A percentile compares a stretch with the other conserved stretches of the same genome.
phyloP scores from a whole-genome alignment of 306 rosid genomes.

The Vicia sativa region DNA sequence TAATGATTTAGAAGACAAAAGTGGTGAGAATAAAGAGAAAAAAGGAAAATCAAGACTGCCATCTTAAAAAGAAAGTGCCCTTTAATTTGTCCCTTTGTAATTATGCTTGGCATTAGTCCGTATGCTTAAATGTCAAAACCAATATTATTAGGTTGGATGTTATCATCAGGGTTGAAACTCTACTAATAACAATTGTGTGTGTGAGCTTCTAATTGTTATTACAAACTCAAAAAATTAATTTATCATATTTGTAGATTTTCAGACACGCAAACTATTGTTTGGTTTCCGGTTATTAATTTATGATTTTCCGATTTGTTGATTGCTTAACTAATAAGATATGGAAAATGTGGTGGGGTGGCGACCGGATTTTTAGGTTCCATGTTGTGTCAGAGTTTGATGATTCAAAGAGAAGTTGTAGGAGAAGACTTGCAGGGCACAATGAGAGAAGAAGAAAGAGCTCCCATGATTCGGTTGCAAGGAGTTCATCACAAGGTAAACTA shows the following conservation, averaged over 20 bases:
- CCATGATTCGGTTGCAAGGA: slow-evolving; percentile 65
- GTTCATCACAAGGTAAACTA: slow-evolving; percentile 55
- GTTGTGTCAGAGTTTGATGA: slow-evolving; percentile 86
- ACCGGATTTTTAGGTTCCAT: slow-evolving; percentile 67
- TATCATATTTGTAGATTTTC: too few relatives aligned
- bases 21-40: neutral
- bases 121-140: too few relatives aligned
- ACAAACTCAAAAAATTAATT: too few relatives aligned
- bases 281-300: neutral
- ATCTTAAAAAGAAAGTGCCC: too few relatives aligned
- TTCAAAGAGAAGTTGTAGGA: slow-evolving; percentile 88
- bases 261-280: neutral
- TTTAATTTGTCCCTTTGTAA: too few relatives aligned
- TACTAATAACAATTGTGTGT: too few relatives aligned
- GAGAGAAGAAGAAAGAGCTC: slow-evolving; percentile 93
- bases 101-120: too few relatives aligned
- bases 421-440: slow-evolving; percentile 96
- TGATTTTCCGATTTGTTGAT: neutral
- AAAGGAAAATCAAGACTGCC: too few relatives aligned
- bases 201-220: too few relatives aligned
- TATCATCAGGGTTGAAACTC: too few relatives aligned
- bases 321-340: neutral
- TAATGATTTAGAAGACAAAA: neutral
- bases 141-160: too few relatives aligned
- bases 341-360: slow-evolving; percentile 6